Evolutionary conservation across 331 rosid species (phyloP).

Genomic region (Stylosanthes scabra): DNA sequence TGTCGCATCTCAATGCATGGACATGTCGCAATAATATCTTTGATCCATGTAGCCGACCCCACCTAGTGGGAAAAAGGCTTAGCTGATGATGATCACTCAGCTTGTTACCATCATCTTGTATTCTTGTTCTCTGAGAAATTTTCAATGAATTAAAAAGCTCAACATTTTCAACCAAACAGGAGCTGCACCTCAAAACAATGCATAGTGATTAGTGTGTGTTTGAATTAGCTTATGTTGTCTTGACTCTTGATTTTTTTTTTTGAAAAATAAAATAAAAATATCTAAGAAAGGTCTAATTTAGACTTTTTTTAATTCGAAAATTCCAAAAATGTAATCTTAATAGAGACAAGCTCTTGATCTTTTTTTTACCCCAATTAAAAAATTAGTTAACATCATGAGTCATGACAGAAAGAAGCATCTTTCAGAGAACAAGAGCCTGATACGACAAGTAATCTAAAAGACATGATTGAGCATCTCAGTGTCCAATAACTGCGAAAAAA

Average conservation of each 20-base stretch:
- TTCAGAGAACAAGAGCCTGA: slow-evolving; percentile 12
- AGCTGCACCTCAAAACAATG: not conserved
- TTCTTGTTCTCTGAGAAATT: slow-evolving; percentile 2
- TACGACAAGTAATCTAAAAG: slow-evolving; percentile 31
- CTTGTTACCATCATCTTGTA: slow-evolving; percentile 2
- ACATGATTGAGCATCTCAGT: slow-evolving; percentile 3
- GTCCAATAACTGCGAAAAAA: not conserved
- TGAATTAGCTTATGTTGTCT: not conserved
- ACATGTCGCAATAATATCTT: too few species aligned
- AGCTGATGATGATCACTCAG: too few species aligned
- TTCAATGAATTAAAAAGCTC: too few species aligned
- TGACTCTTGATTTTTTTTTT: too few species aligned
- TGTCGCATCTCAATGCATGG: too few species aligned
- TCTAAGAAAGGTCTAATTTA: too few species aligned
- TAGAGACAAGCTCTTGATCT: not conserved
- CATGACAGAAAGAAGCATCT: slow-evolving; percentile 2
- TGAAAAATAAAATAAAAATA: too few species aligned
- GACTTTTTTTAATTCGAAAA: too few species aligned
- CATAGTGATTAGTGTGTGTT: not conserved
- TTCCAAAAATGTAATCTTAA: not conserved
- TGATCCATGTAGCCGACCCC: too few species aligned
- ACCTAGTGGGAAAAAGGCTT: too few species aligned
- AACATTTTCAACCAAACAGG: slow-evolving; percentile 15
- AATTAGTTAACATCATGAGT: not conserved
- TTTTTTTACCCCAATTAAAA: not conserved